Conservation (phyloP, 371 early-diverging fungal genomes). For the Apophysomyces variabilis region DNA sequence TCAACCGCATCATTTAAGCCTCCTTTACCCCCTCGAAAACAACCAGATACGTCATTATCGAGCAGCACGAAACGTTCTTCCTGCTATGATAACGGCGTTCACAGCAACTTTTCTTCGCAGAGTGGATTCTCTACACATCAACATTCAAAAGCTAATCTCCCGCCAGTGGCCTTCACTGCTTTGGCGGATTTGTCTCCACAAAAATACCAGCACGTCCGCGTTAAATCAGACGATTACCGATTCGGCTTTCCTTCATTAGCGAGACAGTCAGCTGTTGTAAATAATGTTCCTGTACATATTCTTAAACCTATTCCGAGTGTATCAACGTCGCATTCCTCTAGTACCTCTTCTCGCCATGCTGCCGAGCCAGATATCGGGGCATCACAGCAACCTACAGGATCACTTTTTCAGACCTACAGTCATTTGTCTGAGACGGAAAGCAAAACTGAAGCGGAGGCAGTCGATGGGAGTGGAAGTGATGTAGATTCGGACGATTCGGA, state of each 20-base stretch:
- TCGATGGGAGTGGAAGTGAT: conserved; percentile 13
- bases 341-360: neutral
- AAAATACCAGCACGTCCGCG: conserved; percentile 15
- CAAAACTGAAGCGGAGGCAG: neutral
- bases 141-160: conserved; percentile 6
- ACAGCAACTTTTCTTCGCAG: neutral
- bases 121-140: neutral
- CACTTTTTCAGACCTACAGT: conserved; percentile 5
- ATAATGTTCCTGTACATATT: conserved; percentile 18
- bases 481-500: conserved; percentile 28
- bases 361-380: neutral
- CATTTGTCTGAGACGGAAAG: neutral
- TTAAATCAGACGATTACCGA: conserved; percentile 10
- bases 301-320: conserved; percentile 17
- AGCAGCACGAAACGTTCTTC: neutral
- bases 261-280: neutral
- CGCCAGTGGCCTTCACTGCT: conserved; percentile 5
- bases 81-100: neutral
- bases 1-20: neutral
- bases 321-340: conserved; percentile 11
- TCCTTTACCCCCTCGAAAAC: neutral
- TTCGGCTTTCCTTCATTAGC: conserved; percentile 6
- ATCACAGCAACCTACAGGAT: conserved; percentile 2
- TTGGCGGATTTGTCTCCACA: conserved; percentile 7
- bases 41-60: neutral